These are phyloP conservation scores for Colletotrichum australisinense DNA, from an alignment of 2,329 filamentous ascomycete genomes.

Conservation along the genomic window DNA sequence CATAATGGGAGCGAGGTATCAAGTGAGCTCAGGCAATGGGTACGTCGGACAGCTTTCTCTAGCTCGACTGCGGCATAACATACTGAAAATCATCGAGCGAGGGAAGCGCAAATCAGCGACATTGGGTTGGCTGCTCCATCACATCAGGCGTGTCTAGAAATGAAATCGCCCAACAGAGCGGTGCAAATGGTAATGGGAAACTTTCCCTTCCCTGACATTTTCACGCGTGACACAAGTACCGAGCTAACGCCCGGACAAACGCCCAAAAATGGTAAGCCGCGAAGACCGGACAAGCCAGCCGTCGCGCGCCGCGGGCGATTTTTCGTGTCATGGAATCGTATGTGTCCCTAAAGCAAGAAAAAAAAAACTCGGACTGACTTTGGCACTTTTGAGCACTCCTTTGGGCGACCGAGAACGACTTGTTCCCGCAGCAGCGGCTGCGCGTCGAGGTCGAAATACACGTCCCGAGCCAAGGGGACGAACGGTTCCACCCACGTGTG, in stretches of 20 bases:
- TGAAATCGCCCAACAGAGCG: background rate
- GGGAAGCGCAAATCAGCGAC: background rate
- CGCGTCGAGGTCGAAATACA: constrained; percentile 19
- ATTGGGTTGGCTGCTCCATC: background rate
- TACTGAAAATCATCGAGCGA: too few relatives aligned
- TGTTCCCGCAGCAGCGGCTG: background rate
- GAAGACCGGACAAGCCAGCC: background rate
- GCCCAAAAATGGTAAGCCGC: background rate
- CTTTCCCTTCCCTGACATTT: background rate
- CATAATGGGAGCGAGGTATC: too few relatives aligned
- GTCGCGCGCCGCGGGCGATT: background rate
- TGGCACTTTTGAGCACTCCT: background rate
- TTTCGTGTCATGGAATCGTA: background rate
- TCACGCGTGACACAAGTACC: background rate
- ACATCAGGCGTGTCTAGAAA: too few relatives aligned
- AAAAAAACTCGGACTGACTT: background rate
- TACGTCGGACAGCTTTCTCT: too few relatives aligned
- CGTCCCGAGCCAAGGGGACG: background rate
- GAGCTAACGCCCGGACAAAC: constrained; percentile 4
- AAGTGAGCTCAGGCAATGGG: too few relatives aligned
- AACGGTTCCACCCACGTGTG: constrained; percentile 29
- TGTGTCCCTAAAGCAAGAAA: too few relatives aligned
- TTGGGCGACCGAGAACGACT: background rate
- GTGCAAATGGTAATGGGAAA: background rate
- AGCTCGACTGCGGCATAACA: too few relatives aligned